Evolutionary conservation across 306 rosid genomes (phyloP), one percentile per base, ranked within the genome.

Genomic region (Trifolium fragiferum): DNA sequence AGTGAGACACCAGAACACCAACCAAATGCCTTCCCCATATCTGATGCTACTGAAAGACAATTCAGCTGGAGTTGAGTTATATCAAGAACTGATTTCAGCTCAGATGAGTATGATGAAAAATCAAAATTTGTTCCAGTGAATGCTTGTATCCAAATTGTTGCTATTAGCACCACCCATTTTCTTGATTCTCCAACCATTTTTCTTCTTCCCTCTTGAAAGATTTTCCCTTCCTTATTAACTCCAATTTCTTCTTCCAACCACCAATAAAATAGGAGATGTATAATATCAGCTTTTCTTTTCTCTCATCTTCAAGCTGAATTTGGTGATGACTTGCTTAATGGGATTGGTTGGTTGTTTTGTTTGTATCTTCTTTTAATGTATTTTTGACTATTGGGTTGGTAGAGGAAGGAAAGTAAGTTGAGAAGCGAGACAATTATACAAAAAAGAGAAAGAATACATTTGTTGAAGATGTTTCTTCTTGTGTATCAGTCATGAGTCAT

Each of bases 71-170:
- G 84, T 80, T 90, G 93, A 6, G 92, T 76, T 5, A 89, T 84
- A 11, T 84, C 78, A 19, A 90, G 87, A 11, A 85, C 90, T 7
- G 87, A 76, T 76, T 90, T 88, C n/a, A 90, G 50, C 3, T 87
- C 81, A 1, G 91, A 82, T 0, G 93, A 90, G 61, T 90, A 88
- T 0, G 91, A 83, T 21, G 96, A 85, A 86, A 90, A 89, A 35
- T 90, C 96, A 66, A 90, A 84, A 83, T 90, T 88, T 8, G 96
- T 90, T 6, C 96, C 93, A 0, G 93, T 89, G 51, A 90, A 85
- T n/a, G 92, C 89, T 33, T 88, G 93, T 19, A 88, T 61, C 96
- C 96, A 90, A 41, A 73, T 84, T 6, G 90, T 40, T 23, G 84
- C 90, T 13, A 82, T 50, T 1, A 88, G 72, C 5, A 89, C 46